A percentile compares a stretch with the other conserved stretches of the same genome.
phyloP scores from a whole-genome alignment of 2,329 filamentous ascomycete species.

The Fusarium humuli region DNA sequence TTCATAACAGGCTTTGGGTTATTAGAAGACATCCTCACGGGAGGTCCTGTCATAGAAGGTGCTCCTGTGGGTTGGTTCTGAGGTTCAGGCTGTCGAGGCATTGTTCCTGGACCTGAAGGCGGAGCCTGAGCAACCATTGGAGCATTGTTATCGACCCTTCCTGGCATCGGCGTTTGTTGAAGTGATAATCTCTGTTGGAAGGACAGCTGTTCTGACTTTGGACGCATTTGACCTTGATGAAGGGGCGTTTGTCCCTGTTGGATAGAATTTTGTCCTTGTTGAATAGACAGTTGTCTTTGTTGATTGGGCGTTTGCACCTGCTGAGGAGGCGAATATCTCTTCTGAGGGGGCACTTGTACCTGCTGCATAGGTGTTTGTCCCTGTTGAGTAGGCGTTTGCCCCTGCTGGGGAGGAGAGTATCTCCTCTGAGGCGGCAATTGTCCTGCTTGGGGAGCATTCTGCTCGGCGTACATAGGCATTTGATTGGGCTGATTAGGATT shows the following conservation, averaged over 20 bases:
- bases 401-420: not conserved
- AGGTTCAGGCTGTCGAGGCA: not conserved
- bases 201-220: not conserved
- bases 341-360: not conserved
- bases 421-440: not conserved
- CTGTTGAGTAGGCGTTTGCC: not conserved
- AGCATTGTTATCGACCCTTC: not conserved
- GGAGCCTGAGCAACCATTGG: not conserved
- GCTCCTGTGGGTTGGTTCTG: not conserved
- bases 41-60: not conserved
- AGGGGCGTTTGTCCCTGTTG: not conserved
- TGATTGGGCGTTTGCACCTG: not conserved
- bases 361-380: not conserved
- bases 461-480: not conserved
- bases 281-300: not conserved
- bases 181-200: not conserved
- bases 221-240: not conserved
- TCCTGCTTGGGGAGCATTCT: slow-evolving; percentile 1
- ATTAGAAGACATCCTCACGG: not conserved
- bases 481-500: slow-evolving; percentile 7
- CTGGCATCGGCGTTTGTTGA: not conserved
- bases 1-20: not conserved
- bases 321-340: not conserved
- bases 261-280: not conserved
- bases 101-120: not conserved